Base-by-base conservation (phyloP, 768 basidiomycete species). In the Pleurotus platypus region DNA sequence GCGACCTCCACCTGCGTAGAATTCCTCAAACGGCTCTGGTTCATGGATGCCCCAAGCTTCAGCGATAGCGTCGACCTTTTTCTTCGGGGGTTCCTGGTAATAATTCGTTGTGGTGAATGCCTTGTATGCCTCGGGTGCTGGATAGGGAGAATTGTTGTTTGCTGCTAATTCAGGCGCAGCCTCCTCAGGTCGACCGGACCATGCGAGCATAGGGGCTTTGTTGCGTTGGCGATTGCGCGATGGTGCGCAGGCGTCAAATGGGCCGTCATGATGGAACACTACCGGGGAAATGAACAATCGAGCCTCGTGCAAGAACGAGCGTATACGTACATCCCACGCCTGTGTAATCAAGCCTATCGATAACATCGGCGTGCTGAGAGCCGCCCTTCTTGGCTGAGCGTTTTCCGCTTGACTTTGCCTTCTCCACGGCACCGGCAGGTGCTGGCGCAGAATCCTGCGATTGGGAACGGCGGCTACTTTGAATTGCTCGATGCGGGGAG, bases 41-140 rank as follows among this genome's bases (percentile, higher is more conserved):
- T 94, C 92, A 63, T 92, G 90, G 50, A 91, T 92, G 38, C 92
- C 92, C 92, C 92, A 94, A 1, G 92, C 92, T 70, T 94, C 92
- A 46, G 92, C 92, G 58, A 94, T 86, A 38, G 89, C 90, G 63
- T 94, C 90, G 35, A 90, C 86, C 66, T 90, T 90, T 72, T 90
- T 91, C 83, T 92, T 92, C 35, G 86, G 83, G 7, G 81, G 80
- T 58, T 83, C 79, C n/a, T 53, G 37, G 55, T 81, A 79, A 47
- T 81, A 79, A 61, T 78, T 69, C 12, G 38, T 40, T 30, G 37
- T 18, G 60, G 81, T 69, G 66, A 82, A 83, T 2, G 74, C 71
- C 49, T 74, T 72, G 64, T 75, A 76, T 46, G 75, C 78, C 58
- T 71, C 66, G 11, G 81, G 69, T 53, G 84, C 66, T 2, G 86